Conservation (phyloP, 208 protist genomes). For the Crithidia bombi region DNA sequence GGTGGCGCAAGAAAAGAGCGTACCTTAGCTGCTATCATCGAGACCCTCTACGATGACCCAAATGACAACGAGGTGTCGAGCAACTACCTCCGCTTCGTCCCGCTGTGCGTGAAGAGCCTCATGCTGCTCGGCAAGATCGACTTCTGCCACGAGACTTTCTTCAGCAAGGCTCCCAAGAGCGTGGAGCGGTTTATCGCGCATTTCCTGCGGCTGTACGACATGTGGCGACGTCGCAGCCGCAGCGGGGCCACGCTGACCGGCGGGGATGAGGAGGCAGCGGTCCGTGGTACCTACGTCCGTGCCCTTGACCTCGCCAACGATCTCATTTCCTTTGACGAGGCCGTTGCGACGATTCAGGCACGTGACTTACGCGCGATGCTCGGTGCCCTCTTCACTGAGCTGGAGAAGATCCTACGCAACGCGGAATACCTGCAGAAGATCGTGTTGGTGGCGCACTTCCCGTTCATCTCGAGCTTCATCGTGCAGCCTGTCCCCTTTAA, state of each 20-base stretch:
- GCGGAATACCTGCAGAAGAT: slow-evolving; percentile 77
- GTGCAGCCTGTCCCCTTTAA: slow-evolving; percentile 51
- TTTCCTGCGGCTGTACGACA: slow-evolving; percentile 80
- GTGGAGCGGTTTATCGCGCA: slow-evolving; percentile 75
- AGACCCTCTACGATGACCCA: slow-evolving; percentile 65
- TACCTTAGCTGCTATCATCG: slow-evolving; percentile 47
- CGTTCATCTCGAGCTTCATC: slow-evolving; percentile 67
- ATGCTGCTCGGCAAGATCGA: slow-evolving; percentile 65
- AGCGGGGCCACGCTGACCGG: slow-evolving; percentile 36
- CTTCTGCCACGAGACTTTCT: slow-evolving; percentile 77
- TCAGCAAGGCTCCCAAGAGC: slow-evolving; percentile 55
- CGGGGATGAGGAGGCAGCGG: slow-evolving; percentile 42
- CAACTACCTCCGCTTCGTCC: slow-evolving; percentile 80
- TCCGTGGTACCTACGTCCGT: slow-evolving; percentile 61
- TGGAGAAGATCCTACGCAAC: slow-evolving; percentile 87
- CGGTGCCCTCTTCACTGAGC: slow-evolving; percentile 71
- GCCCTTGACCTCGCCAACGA: slow-evolving; percentile 63
- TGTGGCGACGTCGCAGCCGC: slow-evolving; percentile 60
- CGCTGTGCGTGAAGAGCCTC: slow-evolving; percentile 75
- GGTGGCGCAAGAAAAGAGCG: slow-evolving; percentile 10
- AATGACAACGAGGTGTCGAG: slow-evolving; percentile 42
- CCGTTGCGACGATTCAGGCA: slow-evolving; percentile 63
- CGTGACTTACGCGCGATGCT: slow-evolving; percentile 71
- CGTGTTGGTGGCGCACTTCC: slow-evolving; percentile 65
- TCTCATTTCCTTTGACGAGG: slow-evolving; percentile 75